phyloP scores from a whole-genome alignment of 2,329 filamentous ascomycete genomes.

The Chaetomiaceae sp. region DNA sequence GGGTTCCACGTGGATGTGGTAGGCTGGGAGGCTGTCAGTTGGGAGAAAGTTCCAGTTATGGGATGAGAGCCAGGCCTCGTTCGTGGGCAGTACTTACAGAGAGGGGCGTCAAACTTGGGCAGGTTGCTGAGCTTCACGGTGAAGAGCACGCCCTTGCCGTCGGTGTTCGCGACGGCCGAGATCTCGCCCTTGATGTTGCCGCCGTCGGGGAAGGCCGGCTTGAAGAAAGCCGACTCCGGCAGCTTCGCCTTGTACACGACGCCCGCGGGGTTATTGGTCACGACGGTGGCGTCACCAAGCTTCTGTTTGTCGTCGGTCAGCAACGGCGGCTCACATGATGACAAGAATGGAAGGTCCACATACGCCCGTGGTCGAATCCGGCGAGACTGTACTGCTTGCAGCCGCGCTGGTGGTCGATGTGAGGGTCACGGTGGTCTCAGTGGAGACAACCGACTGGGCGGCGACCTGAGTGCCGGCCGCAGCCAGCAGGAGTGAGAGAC shows the following conservation, averaged over 20 bases:
- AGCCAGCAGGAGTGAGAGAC: constrained; percentile 18
- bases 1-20: constrained; percentile 64
- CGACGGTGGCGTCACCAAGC: constrained; percentile 44
- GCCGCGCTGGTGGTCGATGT: constrained; percentile 7
- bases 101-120: constrained; percentile 29
- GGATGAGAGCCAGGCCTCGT: too few relatives aligned
- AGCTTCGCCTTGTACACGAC: constrained; percentile 51
- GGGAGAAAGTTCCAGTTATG: too few relatives aligned
- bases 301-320: constrained; percentile 26
- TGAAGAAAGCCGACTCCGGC: constrained; percentile 47
- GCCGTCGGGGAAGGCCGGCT: constrained; percentile 36
- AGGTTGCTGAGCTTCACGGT: constrained; percentile 28
- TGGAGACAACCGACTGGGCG: constrained; percentile 9
- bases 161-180: constrained; percentile 24
- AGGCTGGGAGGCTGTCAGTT: constrained; percentile 40
- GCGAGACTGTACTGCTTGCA: constrained; percentile 4
- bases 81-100: constrained; percentile 24
- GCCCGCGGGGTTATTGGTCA: constrained; percentile 50
- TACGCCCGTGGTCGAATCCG: constrained; percentile 21
- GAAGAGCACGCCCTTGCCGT: constrained; percentile 30
- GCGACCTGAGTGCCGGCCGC: constrained; percentile 15
- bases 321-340: neutral
- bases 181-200: constrained; percentile 45
- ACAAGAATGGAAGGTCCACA: neutral
- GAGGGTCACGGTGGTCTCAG: neutral